Base-by-base conservation (phyloP, 2,329 filamentous ascomycete genomes). In the Xylariaceae sp. region DNA sequence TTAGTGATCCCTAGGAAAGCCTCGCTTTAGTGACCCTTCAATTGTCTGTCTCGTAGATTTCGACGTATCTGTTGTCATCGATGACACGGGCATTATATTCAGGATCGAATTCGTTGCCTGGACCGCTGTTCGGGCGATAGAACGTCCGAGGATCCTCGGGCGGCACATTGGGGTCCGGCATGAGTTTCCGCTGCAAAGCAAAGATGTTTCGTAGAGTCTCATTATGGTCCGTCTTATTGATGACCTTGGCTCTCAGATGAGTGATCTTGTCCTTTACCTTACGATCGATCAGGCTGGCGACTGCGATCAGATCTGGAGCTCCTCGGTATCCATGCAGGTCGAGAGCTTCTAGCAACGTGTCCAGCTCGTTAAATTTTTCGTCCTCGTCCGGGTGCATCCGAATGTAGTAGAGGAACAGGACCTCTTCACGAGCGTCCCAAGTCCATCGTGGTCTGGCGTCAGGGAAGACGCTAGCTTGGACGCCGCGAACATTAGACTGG, bases 241-340 rank as follows among this genome's bases (percentile, higher is more conserved):
- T 41, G 37, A 41, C 37, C 13, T 41, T 13, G 9, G 37, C 37
- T 15, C 57, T 17, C 13, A 53, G 3, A 1, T 1, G 1, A 2
- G 9, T 2, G 6, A 60, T 17, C 49, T 58, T 61, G 1, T 1
- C 8, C 2, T 45, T 53, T 4, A 61, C 55, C 15, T 58, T 61
- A 0, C 1, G 10, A 1, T 4, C 2, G 5, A 61, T 58, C 37
- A 1, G 0, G 8, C 1, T 10, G 0, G 3, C 52, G 2, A 7
- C 1, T 10, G 1, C 49, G 1, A 3, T 37, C 34, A 1, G 8
- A 2, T 13, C 37, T 51, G 0, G 5, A 10, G 3, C 18, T 0
- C 48, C 3, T 2, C 17, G 30, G n/a, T 45, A 61, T 2, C 60
- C 60, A 13, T 61, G 7, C 1, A 61, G 15, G 5, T 58, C 49